phyloP scores from a whole-genome alignment of 352 stramenopile species.

The Pseudoperonospora humuli region DNA sequence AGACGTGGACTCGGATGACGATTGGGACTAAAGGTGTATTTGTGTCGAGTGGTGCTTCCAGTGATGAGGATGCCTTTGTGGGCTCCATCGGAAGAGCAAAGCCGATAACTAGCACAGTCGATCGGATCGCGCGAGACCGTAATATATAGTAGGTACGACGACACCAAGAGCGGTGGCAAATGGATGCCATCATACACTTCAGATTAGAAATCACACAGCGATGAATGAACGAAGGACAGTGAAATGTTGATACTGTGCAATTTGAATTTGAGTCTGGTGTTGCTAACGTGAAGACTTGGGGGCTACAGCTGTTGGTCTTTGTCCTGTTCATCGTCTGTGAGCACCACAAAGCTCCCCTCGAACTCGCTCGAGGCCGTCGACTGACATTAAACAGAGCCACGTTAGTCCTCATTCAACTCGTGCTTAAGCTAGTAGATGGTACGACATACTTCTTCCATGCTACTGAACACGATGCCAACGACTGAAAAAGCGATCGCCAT shows the following conservation, averaged over 20 bases:
- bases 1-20: slow-evolving; percentile 69
- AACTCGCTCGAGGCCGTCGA: slow-evolving; percentile 15
- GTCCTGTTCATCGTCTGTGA: not conserved
- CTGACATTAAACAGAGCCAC: slow-evolving; percentile 8
- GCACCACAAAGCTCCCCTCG: slow-evolving; percentile 18
- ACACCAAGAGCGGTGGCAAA: slow-evolving; percentile 2
- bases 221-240: slow-evolving; percentile 4
- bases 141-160: slow-evolving; percentile 26
- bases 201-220: slow-evolving; percentile 17
- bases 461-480: slow-evolving; percentile 56
- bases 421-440: not conserved
- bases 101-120: not conserved
- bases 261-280: slow-evolving; percentile 4
- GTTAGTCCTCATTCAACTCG: not conserved
- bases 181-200: slow-evolving; percentile 9
- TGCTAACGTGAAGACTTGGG: no score
- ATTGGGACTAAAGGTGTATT: slow-evolving; percentile 49
- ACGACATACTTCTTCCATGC: slow-evolving; percentile 50
- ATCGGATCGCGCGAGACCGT: slow-evolving; percentile 10
- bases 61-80: slow-evolving; percentile 5
- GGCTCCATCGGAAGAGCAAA: slow-evolving; percentile 27
- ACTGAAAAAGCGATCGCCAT: slow-evolving; percentile 72
- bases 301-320: slow-evolving; percentile 9
- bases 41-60: slow-evolving; percentile 2
- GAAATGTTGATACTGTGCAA: slow-evolving; percentile 11